A percentile compares a stretch with the other conserved stretches of the same genome.
These are phyloP conservation scores for Diaporthe amygdali DNA, from an alignment of 2,329 filamentous ascomycete species.

Conservation along the genomic window DNA sequence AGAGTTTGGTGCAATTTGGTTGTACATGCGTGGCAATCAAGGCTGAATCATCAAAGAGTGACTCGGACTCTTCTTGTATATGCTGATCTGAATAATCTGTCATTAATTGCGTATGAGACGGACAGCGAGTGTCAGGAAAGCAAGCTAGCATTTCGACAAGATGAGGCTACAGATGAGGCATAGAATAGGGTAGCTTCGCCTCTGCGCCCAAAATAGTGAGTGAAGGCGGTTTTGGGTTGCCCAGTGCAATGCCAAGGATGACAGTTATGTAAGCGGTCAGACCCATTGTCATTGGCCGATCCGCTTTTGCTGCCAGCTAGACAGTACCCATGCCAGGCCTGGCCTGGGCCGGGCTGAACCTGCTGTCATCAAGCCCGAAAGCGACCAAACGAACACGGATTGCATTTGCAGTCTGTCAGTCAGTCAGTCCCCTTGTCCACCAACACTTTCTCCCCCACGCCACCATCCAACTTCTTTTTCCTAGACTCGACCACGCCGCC, in stretches of 20 bases:
- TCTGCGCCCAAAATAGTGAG: not conserved
- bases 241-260: too few species aligned
- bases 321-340: not conserved
- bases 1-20: not conserved
- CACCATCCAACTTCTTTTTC: not conserved
- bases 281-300: constrained; percentile 18
- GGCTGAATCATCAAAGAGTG: not conserved
- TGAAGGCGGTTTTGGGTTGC: not conserved
- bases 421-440: constrained; percentile 7
- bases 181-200: too few species aligned
- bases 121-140: not conserved
- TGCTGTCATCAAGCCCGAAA: constrained; percentile 25
- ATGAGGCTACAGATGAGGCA: not conserved
- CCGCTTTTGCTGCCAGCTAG: constrained; percentile 1
- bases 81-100: not conserved
- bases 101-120: too few species aligned
- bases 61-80: not conserved
- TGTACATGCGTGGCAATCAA: not conserved
- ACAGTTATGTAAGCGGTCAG: not conserved
- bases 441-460: constrained; percentile 5
- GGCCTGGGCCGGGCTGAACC: constrained; percentile 16
- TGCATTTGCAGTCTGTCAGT: not conserved
- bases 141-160: not conserved
- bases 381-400: constrained; percentile 22
- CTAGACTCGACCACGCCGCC: not conserved